phyloP scores from a whole-genome alignment of 768 basidiomycete species.

The Leucocoprinus birnbaumii region DNA sequence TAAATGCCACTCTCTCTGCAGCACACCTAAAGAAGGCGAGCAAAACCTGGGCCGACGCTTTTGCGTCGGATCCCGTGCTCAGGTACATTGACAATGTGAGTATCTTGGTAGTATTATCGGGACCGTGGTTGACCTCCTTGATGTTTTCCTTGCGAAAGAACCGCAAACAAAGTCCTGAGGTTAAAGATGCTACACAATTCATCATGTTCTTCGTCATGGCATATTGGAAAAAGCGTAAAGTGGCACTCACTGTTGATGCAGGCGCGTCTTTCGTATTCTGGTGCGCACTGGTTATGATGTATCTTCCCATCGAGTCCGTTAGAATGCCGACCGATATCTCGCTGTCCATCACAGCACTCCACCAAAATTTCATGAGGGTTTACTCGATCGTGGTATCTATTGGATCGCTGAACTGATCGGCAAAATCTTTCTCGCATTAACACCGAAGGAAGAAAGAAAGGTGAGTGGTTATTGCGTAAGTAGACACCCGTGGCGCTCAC shows the following conservation, averaged over 20 bases:
- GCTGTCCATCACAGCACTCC: background rate
- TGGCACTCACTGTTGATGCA: slow-evolving; percentile 18
- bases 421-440: background rate
- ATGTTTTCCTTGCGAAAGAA: too few relatives aligned
- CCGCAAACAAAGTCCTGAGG: slow-evolving; percentile 10
- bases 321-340: background rate
- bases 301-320: too few relatives aligned
- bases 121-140: too few relatives aligned
- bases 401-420: background rate
- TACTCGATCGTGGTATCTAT: background rate
- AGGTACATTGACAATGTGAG: slow-evolving; percentile 18
- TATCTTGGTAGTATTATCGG: background rate
- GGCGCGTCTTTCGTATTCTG: slow-evolving; percentile 18
- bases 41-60: slow-evolving; percentile 20
- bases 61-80: slow-evolving; percentile 18
- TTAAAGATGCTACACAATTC: slow-evolving; percentile 9
- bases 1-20: background rate
- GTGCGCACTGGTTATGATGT: slow-evolving; percentile 12
- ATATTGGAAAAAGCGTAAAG: slow-evolving; percentile 14
- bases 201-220: slow-evolving; percentile 14
- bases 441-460: slow-evolving; percentile 2
- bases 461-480: background rate
- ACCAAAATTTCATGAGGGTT: background rate
- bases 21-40: slow-evolving; percentile 22
- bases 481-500: background rate